Base-by-base conservation (phyloP, 345 rosid genomes). In the Salix arbutifolia region DNA sequence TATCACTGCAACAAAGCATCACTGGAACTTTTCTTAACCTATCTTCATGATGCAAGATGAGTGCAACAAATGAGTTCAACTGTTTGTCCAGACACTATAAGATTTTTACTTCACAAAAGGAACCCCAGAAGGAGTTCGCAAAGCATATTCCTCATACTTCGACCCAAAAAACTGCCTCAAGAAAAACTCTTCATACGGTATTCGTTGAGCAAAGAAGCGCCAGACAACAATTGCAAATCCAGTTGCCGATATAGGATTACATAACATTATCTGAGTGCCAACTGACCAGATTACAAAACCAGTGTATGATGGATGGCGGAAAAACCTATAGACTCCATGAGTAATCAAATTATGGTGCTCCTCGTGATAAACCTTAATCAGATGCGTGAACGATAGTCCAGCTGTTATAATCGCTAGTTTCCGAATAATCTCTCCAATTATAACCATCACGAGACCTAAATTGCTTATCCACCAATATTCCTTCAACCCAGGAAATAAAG, bases 201-300 rank as follows among this genome's bases (percentile, higher is more conserved):
- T 90, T 72, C 90, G 72, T 40, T 81, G 71, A 8, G 88, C 83
- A 74, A 90, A 92, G 85, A 89, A 92, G 10, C 78, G 82, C 94
- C 97, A 89, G 73, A 87, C 90, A 48, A 88, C 89, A 66, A 82
- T 69, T 23, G 91, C 85, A 84, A 90, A 90, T 62, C 82, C 91
- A 62, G 85, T 50, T 5, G 83, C 78, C 4, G 94, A 90, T 48
- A 90, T 3, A 26, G 94, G 94, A 74, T 92, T 90, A 71, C 93
- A 90, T 65, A 92, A 76, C 97, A 90, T 90, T 74, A 90, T 84
- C 79, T 89, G 95, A n/a, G 93, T 88, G 44, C 92, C 93, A 4
- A 87, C 91, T 37, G 93, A 84, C 91, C 93, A 90, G 31, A 92
- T 67, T 33, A 89, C 82, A 83, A 92, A 92, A 77, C 95, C 93